Evolutionary conservation across 78 protist species (phyloP).

Genomic region (Protostelium mycophagum): DNA sequence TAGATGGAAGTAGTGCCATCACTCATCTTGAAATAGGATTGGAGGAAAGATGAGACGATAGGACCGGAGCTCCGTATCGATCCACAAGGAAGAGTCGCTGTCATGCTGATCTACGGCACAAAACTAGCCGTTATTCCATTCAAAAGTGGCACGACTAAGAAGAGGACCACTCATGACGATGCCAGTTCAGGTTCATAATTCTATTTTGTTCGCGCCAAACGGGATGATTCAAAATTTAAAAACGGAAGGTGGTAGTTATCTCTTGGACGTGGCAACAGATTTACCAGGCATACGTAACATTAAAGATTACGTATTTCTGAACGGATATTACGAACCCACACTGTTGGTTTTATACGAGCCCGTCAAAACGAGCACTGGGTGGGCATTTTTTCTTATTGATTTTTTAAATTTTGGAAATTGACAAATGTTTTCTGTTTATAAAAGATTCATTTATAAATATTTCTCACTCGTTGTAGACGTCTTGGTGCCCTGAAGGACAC

Average conservation of each 20-base stretch:
- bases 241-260: conserved; percentile 4
- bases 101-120: conserved; percentile 35
- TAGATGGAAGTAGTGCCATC: too few relatives aligned
- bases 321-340: conserved; percentile 72
- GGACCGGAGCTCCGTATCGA: conserved; percentile 41
- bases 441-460: too few relatives aligned
- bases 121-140: conserved; percentile 51
- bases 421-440: too few relatives aligned
- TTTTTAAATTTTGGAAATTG: too few relatives aligned
- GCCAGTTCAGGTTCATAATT: neutral
- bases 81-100: conserved; percentile 51
- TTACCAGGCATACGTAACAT: conserved; percentile 32
- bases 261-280: neutral
- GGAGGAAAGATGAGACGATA: neutral
- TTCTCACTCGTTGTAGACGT: neutral
- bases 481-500: conserved; percentile 28
- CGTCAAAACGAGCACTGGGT: conserved; percentile 38
- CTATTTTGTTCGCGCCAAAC: neutral
- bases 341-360: conserved; percentile 53
- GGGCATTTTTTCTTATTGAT: neutral
- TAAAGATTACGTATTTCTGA: conserved; percentile 54
- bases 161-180: conserved; percentile 17
- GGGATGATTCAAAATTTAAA: too few relatives aligned
- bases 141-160: neutral
- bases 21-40: neutral